Base-by-base conservation (phyloP, 305 asterid species). In the Rubia peregrina region DNA sequence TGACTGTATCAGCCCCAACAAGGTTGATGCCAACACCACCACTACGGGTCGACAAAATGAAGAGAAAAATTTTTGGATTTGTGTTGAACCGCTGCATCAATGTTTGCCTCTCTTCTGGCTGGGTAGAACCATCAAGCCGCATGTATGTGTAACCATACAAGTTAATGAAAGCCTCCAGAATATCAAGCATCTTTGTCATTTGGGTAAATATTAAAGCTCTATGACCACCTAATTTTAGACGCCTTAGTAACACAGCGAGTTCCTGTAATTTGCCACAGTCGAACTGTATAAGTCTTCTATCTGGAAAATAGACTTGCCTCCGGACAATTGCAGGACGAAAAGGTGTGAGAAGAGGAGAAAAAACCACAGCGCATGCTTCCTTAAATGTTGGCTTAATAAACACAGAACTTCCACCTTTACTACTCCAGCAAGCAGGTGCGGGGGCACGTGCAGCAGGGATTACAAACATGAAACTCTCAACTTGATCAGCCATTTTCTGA, bases 381-480 rank as follows among this genome's bases (percentile, higher is more conserved):
- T 72, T 86, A 76, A 74, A 84, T 57, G 81, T 73, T 74, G 88
- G 87, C 64, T 79, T 79, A 71, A 86, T 77, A 81, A 90, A 95
- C 75, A 89, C 87, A 67, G 89, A 77, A 63, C 90, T 75, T 83
- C 86, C 88, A 57, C 88, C 80, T 76, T 83, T 92, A 78, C 96
- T 90, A 87, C 95, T 90, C 98, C 98, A 90, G 83, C 94, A 87
- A 81, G 85, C 82, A 33, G 99, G 98, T 68, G 95, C 73, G 53
- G 97, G 95, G 48, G 96, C 96, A 71, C 99, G 99, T 57, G 98
- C 98, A n/a, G 98, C 97, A 71, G 99, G 99, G 78, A 92, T 95
- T 75, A 97, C 98, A 81, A 95, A 95, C 99, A 95, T 85, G 85
- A 89, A 95, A 82, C 94, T 87, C 79, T 89, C 99, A 43, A 95